A percentile compares a stretch with the other conserved stretches of the same genome.
phyloP scores from a whole-genome alignment of 1,284 basidiomycete species.

The Mycosarcoma mackinlayi region DNA sequence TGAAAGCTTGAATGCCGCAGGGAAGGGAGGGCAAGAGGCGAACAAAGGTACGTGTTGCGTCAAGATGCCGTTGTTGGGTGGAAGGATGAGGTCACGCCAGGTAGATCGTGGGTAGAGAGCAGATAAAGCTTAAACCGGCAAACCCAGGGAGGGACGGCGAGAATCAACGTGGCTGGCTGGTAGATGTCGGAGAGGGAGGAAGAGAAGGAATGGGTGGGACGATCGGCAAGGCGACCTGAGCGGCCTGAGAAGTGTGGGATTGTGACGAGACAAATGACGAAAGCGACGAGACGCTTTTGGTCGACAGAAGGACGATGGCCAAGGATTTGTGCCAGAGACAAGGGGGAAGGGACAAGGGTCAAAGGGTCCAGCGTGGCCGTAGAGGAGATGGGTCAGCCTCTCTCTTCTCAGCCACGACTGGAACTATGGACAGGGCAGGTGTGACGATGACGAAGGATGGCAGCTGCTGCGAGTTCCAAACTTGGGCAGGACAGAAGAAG shows the following conservation, averaged over 20 bases:
- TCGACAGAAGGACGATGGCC: slow-evolving; percentile 1
- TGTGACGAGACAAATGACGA: slow-evolving; percentile 32
- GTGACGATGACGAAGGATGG: slow-evolving; percentile 8
- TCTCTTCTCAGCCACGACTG: slow-evolving; percentile 19
- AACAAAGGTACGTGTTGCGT: no score
- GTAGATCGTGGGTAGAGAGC: background rate
- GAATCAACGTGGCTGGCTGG: background rate
- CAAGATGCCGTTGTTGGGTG: background rate
- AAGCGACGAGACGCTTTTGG: slow-evolving; percentile 20
- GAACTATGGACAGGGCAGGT: background rate
- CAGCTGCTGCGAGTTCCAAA: background rate
- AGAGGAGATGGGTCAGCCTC: slow-evolving; percentile 6
- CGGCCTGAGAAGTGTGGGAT: background rate
- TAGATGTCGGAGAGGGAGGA: background rate
- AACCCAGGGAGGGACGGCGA: background rate
- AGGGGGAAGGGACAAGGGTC: background rate
- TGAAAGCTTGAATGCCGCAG: slow-evolving; percentile 19
- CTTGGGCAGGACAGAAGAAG: background rate
- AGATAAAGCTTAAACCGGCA: slow-evolving; percentile 8
- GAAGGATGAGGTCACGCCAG: slow-evolving; percentile 12
- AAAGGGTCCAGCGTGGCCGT: slow-evolving; percentile 39
- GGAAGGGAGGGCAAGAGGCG: background rate
- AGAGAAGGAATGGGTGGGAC: no score
- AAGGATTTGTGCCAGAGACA: background rate
- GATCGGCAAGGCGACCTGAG: background rate